These are phyloP conservation scores for Cyanidioschyzon merolae DNA, from an alignment of 23 red algal genomes.

Conservation along the genomic window DNA sequence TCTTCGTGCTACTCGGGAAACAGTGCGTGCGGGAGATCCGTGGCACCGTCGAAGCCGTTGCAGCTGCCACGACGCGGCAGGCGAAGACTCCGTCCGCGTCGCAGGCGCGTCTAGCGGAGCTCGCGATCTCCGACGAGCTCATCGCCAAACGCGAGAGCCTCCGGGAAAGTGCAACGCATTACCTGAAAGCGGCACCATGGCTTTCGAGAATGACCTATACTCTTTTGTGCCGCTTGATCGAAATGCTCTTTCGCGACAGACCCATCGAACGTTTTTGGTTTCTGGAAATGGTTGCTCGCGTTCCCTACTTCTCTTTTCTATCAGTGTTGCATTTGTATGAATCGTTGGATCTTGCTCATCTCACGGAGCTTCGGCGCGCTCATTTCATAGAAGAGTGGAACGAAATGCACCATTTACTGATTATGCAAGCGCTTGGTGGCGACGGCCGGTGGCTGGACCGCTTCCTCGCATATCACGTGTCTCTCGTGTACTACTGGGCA, in stretches of 20 bases:
- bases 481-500: constrained; percentile 33
- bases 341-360: background rate
- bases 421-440: constrained; percentile 32
- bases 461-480: constrained; percentile 29
- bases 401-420: constrained; percentile 31
- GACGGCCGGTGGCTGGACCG: constrained; percentile 22
- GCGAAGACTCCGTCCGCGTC: background rate
- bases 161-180: background rate
- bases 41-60: background rate
- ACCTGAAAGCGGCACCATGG: background rate
- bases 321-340: constrained; percentile 38
- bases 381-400: constrained; percentile 37
- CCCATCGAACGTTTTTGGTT: constrained; percentile 49
- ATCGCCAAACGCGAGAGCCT: background rate
- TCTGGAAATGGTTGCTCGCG: constrained; percentile 28
- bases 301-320: constrained; percentile 34
- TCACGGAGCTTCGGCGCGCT: background rate
- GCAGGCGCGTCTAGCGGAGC: background rate
- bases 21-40: background rate
- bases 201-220: background rate
- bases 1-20: background rate
- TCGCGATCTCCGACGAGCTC: background rate
- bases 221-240: constrained; percentile 32
- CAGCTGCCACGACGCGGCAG: background rate
- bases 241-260: constrained; percentile 32